Evolutionary conservation across 2,329 filamentous ascomycete species (phyloP), one percentile per base, ranked within the genome.

Genomic region (Sclerotiophoma versabilis): DNA sequence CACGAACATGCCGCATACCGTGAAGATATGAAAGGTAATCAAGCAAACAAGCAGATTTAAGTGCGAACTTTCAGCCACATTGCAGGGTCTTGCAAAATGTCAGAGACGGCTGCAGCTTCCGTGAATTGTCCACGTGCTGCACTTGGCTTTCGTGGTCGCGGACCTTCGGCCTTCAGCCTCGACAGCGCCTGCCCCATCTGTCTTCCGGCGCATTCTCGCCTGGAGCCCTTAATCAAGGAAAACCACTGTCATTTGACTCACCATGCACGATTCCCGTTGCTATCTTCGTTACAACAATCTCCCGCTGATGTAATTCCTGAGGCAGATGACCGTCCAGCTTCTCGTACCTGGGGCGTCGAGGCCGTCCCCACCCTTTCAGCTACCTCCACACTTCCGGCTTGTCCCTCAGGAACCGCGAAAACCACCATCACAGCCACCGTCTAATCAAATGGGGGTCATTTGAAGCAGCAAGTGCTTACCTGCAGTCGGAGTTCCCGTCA

Each of bases 281-380:
- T 57, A 62, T 65, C 59, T 65, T 59, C 41, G 54, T 60, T 54
- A 33, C 54, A 45, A 36, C 37, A 32, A 41, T 43, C 41, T 45
- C 45, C 57, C 59, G 58, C 45, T 68, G 59, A 63, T 65, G 63
- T 65, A 60, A 57, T 55, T 53, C 30, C 49, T 50, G 52, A 55
- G 51, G 62, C 71, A 73, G 65, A 68, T 74, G 69, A 72, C 70
- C 63, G 37, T 61, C 59, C 63, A 49, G 63, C 38, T 52, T 42
- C 58, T 62, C 51, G 54, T 62, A 59, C 62, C 63, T 69, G 57
- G 65, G 42, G 39, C 46, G 30, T 48, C 55, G 42, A 58, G 61
- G 66, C 58, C 33, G 50, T 49, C 39, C 44, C 45, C 39, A 44
- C 52, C 57, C 64, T 59, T 49, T 60, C 32, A 62, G 48, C 54